Percentiles rank a stretch among this genome's conserved stretches.
Conservation (phyloP, 2,329 filamentous ascomycete genomes). For the Fusarium begoniae region DNA sequence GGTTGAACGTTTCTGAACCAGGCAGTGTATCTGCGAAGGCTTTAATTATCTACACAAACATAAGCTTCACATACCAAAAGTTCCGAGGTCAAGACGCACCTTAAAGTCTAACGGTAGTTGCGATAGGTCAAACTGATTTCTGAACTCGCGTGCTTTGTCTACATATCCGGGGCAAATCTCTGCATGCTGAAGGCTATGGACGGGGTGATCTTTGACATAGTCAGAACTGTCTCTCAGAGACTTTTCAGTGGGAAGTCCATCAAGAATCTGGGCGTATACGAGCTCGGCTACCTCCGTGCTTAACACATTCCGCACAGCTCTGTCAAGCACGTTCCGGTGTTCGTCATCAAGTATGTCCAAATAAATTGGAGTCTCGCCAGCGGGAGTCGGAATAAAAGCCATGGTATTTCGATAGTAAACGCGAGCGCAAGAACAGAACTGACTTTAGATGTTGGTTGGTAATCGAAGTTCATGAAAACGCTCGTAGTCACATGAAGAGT, state of each 20-base stretch:
- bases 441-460: too few relatives aligned
- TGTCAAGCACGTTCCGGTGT: background rate
- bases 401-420: too few relatives aligned
- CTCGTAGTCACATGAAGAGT: too few relatives aligned
- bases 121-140: background rate
- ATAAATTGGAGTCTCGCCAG: too few relatives aligned
- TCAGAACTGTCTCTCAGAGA: background rate
- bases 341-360: background rate
- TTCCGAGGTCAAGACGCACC: background rate
- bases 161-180: conserved; percentile 1
- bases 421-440: too few relatives aligned
- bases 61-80: fast-evolving
- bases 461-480: too few relatives aligned
- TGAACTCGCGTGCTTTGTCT: conserved; percentile 3
- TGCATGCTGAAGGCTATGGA: background rate
- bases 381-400: too few relatives aligned
- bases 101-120: fast-evolving
- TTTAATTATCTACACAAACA: background rate
- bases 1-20: background rate
- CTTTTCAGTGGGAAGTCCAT: conserved; percentile 8
- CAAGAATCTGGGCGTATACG: conserved; percentile 10
- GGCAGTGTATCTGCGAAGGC: background rate
- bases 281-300: conserved; percentile 5
- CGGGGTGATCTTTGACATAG: background rate
- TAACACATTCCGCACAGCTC: background rate